These are phyloP conservation scores for Rhynchosporium graminicola DNA, from an alignment of 2,329 filamentous ascomycete genomes.

Conservation along the genomic window DNA sequence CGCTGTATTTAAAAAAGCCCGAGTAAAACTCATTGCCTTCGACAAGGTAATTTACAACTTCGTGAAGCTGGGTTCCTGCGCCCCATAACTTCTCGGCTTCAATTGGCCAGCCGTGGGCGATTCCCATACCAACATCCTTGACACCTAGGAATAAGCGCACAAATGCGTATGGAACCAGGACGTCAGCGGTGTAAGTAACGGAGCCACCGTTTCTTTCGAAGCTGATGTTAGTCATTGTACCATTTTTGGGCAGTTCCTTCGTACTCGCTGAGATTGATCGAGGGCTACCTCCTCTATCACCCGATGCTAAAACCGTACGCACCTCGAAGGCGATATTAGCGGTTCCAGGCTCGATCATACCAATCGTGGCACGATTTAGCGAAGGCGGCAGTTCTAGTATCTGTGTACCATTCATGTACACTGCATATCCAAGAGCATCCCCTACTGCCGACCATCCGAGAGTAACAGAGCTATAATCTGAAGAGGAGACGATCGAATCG, in stretches of 20 bases:
- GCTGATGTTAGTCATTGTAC: not conserved
- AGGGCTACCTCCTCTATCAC: not conserved
- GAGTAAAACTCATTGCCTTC: not conserved
- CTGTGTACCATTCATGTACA: not conserved
- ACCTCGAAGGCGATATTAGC: not conserved
- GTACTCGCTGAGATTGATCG: not conserved
- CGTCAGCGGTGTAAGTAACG: not conserved
- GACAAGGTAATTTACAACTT: not conserved
- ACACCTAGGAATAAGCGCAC: constrained; percentile 1
- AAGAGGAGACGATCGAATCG: not conserved
- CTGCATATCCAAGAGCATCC: not conserved
- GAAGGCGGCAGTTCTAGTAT: not conserved
- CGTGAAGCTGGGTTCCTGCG: not conserved
- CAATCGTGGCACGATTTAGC: not conserved
- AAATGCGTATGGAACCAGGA: not conserved
- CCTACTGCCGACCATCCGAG: not conserved
- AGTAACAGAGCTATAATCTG: not conserved
- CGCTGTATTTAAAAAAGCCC: not conserved
- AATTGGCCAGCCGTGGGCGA: not conserved
- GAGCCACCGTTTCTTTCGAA: not conserved
- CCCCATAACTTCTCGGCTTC: not conserved
- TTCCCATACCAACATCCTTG: not conserved
- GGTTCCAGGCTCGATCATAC: not conserved
- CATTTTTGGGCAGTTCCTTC: not conserved
- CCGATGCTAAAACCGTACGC: not conserved